Percentiles rank a stretch among this genome's conserved stretches.
phyloP scores from a whole-genome alignment of 352 stramenopile species.

The Elongisporangium senticosum region DNA sequence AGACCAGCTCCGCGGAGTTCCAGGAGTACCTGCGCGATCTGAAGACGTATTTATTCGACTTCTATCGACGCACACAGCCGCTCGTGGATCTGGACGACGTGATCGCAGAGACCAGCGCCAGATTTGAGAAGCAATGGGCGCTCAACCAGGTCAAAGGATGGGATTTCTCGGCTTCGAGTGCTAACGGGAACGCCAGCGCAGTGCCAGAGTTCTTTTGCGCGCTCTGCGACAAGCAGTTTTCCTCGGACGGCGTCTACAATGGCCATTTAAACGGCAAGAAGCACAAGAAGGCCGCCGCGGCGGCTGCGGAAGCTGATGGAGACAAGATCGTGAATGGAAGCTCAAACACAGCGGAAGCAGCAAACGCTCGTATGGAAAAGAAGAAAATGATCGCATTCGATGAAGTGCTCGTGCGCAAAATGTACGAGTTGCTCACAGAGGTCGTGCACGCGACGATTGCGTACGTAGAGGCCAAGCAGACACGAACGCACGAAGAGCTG shows the following conservation, averaged over 20 bases:
- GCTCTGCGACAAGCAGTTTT: slow-evolving; percentile 69
- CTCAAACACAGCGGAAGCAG: slow-evolving; percentile 2
- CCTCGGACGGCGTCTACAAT: slow-evolving; percentile 63
- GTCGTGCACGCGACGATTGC: slow-evolving; percentile 81
- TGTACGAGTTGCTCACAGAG: slow-evolving; percentile 78
- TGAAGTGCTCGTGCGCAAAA: slow-evolving; percentile 61
- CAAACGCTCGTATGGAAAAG: neutral
- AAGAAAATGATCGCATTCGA: slow-evolving; percentile 54
- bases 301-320: slow-evolving; percentile 5
- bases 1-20: slow-evolving; percentile 48
- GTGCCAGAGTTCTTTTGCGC: slow-evolving; percentile 40
- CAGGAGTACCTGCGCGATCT: slow-evolving; percentile 70
- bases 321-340: neutral
- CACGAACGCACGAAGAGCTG: slow-evolving; percentile 82
- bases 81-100: slow-evolving; percentile 86
- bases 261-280: slow-evolving; percentile 75
- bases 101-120: slow-evolving; percentile 68
- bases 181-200: slow-evolving; percentile 7
- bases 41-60: slow-evolving; percentile 78
- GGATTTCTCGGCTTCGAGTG: slow-evolving; percentile 17
- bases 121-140: slow-evolving; percentile 83
- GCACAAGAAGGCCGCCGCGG: slow-evolving; percentile 62
- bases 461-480: slow-evolving; percentile 85
- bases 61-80: slow-evolving; percentile 85
- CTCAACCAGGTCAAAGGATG: slow-evolving; percentile 52